Evolutionary conservation across 805 yeast species (phyloP).

Genomic region (Saturnispora besseyi): DNA sequence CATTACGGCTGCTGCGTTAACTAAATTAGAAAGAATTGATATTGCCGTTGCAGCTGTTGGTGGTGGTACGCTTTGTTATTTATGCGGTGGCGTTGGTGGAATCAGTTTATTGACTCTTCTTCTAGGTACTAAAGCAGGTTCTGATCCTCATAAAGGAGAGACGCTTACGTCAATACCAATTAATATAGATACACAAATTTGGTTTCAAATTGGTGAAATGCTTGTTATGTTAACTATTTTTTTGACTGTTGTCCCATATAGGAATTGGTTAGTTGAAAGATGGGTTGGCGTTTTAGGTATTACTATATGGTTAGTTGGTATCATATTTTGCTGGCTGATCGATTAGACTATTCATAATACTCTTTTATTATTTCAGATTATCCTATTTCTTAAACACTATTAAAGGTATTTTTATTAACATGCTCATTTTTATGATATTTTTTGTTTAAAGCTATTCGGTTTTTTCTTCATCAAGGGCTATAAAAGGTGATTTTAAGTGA

Average conservation of each 20-base stretch:
- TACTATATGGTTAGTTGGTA: constrained; percentile 26
- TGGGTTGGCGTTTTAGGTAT: constrained; percentile 30
- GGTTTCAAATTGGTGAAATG: constrained; percentile 28
- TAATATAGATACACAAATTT: constrained; percentile 31
- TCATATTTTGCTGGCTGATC: constrained; percentile 9
- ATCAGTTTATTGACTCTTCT: constrained; percentile 31
- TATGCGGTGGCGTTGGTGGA: constrained; percentile 42
- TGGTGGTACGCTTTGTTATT: constrained; percentile 43
- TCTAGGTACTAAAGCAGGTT: constrained; percentile 3
- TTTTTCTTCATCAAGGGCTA: too few species aligned
- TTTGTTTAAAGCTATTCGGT: too few species aligned
- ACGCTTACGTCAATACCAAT: constrained; percentile 32
- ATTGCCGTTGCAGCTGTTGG: constrained; percentile 45
- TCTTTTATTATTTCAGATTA: not conserved
- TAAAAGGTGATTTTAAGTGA: too few species aligned
- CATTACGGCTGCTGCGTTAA: constrained; percentile 39
- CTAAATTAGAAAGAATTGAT: constrained; percentile 29
- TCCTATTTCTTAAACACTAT: too few species aligned
- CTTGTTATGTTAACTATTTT: constrained; percentile 29
- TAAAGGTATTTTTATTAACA: too few species aligned
- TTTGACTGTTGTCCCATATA: constrained; percentile 34
- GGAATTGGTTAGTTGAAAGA: constrained; percentile 37
- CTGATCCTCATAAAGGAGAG: constrained; percentile 1
- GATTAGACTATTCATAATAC: not conserved
- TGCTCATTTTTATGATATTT: too few species aligned